These are phyloP conservation scores for Elongisporangium anandrum DNA, from an alignment of 352 stramenopile genomes.

Conservation along the genomic window DNA sequence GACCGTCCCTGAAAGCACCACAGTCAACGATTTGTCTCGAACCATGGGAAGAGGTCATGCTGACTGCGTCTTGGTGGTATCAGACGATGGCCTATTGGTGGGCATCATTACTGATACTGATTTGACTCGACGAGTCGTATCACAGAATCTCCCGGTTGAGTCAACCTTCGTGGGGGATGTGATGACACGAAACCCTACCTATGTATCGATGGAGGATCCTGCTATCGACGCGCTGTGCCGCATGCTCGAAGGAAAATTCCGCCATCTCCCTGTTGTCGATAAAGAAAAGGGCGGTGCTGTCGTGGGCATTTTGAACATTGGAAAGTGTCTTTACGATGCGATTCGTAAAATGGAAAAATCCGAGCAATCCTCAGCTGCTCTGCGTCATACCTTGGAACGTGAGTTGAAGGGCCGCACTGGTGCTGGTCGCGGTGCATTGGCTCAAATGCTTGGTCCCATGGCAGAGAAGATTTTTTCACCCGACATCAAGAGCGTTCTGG, in stretches of 20 bases:
- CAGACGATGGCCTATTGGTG: constrained; percentile 80
- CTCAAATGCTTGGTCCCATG: constrained; percentile 75
- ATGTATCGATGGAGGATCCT: constrained; percentile 78
- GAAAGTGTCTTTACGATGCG: constrained; percentile 98
- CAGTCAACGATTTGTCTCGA: constrained; percentile 80
- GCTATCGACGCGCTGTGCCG: constrained; percentile 81
- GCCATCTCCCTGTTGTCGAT: constrained; percentile 73
- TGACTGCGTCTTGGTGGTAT: constrained; percentile 92
- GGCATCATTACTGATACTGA: constrained; percentile 96
- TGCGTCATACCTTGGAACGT: constrained; percentile 75
- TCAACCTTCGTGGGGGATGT: constrained; percentile 65
- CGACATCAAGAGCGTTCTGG: constrained; percentile 81
- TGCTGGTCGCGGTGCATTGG: constrained; percentile 30
- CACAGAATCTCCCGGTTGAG: constrained; percentile 70
- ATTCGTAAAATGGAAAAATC: constrained; percentile 96
- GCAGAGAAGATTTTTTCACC: constrained; percentile 87
- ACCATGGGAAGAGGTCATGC: constrained; percentile 89
- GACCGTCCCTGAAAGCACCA: constrained; percentile 76
- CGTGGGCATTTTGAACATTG: constrained; percentile 97
- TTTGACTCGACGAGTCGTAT: constrained; percentile 77
- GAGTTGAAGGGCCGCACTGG: constrained; percentile 58
- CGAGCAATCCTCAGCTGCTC: constrained; percentile 66
- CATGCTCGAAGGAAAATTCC: constrained; percentile 88
- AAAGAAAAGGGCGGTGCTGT: constrained; percentile 74
- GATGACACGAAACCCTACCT: constrained; percentile 83